These are phyloP conservation scores for Cryptococcus jaspeensis DNA, from an alignment of 1,284 basidiomycete genomes.

Conservation along the genomic window DNA sequence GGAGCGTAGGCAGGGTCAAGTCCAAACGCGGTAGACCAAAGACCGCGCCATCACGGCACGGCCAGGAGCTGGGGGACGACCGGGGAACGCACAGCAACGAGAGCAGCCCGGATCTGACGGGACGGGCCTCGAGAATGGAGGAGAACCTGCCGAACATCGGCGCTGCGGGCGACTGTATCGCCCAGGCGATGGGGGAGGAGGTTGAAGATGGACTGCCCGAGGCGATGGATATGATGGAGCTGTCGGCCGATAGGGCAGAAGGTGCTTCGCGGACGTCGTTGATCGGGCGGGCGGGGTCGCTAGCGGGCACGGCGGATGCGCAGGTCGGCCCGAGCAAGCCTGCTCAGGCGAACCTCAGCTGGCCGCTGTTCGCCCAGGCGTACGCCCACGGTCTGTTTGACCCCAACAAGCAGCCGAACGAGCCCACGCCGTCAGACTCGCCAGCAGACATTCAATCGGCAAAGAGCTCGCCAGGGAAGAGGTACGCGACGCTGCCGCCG, in stretches of 20 bases:
- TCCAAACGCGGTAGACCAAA: conserved; percentile 26
- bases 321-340: not conserved
- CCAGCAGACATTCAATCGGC: conserved; percentile 20
- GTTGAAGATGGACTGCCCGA: conserved; percentile 5
- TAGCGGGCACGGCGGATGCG: conserved; percentile 1
- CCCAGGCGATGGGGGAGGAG: conserved; percentile 17
- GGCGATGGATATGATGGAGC: conserved; percentile 25
- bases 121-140: not conserved
- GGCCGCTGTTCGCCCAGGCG: conserved; percentile 70
- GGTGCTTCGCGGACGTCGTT: conserved; percentile 3
- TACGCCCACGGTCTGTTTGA: conserved; percentile 79
- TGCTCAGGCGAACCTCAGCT: conserved; percentile 40
- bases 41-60: conserved; percentile 18
- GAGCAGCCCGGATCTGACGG: not conserved
- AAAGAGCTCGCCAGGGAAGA: conserved; percentile 26
- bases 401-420: conserved; percentile 69
- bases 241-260: conserved; percentile 1
- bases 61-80: not conserved
- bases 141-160: conserved; percentile 3
- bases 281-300: conserved; percentile 22
- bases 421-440: conserved; percentile 51
- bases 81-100: not conserved
- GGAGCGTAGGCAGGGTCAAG: conserved; percentile 1
- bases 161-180: conserved; percentile 14
- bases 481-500: conserved; percentile 12